Evolutionary conservation across 192 early-diverging fungal species (phyloP), one percentile per base, ranked within the genome.

Genomic region (Dissophora globulifera): DNA sequence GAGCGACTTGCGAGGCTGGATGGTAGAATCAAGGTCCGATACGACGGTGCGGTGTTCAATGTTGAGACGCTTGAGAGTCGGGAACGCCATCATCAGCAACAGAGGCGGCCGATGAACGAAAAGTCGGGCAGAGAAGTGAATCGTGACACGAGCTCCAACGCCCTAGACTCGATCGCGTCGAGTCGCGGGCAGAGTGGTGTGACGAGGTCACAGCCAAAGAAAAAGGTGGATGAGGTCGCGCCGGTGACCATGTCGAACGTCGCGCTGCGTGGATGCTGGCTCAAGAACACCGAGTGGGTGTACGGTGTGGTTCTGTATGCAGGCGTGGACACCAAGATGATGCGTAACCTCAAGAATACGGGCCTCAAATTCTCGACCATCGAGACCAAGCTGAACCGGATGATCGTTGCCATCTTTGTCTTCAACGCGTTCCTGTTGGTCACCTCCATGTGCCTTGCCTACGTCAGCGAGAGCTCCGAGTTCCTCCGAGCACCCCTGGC

Each of bases 301-400:
- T 98, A 96, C 56, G 95, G 88, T 46, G 83, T 93, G 45, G 94
- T 91, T 6, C 84, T 98, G 0, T 96, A 95, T 58, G 95, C 96
- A 1, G 96, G 96, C 25, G 95, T 96, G 65, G 96, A 98, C 67
- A 92, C 95, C 20, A 98, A 98, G 82, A 85, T 98, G 59, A 95
- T 98, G 95, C 88, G 92, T 41, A 98, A 98, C 51, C 83, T 84
- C 46, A 87, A 84, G 56, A 84, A 85, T 71, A 87, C 85, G 22
- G 84, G 85, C 43, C 87, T 84, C 61, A 92, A 94, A 79, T 83
- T 86, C 23, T 88, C 87, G 61, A 88, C 90, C 52, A 83, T 93
- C 63, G 89, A 93, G 79, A 79, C 78, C 4, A 86, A 81, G 59
- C 86, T 93, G 65, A 92, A 93, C 83, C 79, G 82, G 38, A 82